Base-by-base conservation (phyloP, 108 stramenopile genomes). In the Schizochytrium sp. region DNA sequence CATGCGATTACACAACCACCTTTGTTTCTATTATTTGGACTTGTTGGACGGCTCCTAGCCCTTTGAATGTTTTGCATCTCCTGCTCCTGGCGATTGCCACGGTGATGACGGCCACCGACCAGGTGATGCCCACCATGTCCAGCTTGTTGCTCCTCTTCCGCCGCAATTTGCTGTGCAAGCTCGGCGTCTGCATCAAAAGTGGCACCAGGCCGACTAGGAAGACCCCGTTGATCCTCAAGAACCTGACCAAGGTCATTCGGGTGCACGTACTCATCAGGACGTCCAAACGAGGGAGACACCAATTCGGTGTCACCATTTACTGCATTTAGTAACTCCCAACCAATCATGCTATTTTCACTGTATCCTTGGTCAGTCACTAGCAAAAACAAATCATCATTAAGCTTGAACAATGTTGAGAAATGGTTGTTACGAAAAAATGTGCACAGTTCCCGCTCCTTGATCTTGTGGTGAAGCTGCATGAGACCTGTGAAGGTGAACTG, bases 381-480 rank as follows among this genome's bases (percentile, higher is more conserved):
- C n/a, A 96, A 89, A 72, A 94, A 97, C 41, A 98, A 89, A 1
- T 88, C 87, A 15, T 92, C 95, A 44, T 96, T 88, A 60, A 95
- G 92, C 93, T 96, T 97, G 88, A 97, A 97, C 57, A 98, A 46
- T 0, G 97, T 97, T 45, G 92, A 95, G 90, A 98, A 99, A 64
- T 99, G 98, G 88, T 98, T 98, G 94, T 99, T 98, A 10, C 98
- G 97, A 89, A 98, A 99, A 90, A 99, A 97, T 7, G 97, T 96
- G 46, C 90, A 94, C 57, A 98, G 89, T 46, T 95, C 72, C 46
- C 95, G 93, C 56, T 96, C 94, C 8, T 91, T 87, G 13, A 99
- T 72, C 76, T 95, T 89, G 47, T 93, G 91, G 91, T 97, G 96
- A 53, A 97, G 88, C 57, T 93, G 91, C 7, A 88, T 61, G 42